Evolutionary conservation across 306 rosid genomes (phyloP).

Genomic region (Fragaria vesca): DNA sequence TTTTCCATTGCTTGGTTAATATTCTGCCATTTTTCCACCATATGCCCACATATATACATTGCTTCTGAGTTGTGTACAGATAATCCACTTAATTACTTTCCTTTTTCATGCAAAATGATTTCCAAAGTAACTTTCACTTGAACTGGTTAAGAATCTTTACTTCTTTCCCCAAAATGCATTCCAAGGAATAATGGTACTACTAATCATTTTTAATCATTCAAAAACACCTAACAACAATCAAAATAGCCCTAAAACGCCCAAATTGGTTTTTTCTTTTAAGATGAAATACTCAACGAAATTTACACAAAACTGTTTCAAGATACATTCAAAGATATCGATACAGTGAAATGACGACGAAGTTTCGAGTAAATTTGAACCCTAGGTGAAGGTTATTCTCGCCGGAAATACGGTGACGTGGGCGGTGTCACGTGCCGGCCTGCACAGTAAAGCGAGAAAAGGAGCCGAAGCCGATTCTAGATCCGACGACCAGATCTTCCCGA

Average conservation of each 20-base stretch:
- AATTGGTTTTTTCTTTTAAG: no score
- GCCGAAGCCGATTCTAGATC: conserved; percentile 41
- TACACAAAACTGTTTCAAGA: no score
- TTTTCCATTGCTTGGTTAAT: neutral
- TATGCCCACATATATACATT: neutral
- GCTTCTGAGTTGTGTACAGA: neutral
- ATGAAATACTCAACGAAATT: no score
- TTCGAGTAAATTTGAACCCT: neutral
- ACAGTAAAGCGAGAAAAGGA: conserved; percentile 50
- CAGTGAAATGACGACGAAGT: neutral
- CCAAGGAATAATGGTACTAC: neutral
- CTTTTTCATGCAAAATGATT: neutral
- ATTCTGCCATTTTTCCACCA: neutral
- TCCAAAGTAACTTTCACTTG: neutral
- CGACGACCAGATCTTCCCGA: conserved; percentile 51
- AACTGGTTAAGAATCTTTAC: neutral
- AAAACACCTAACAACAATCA: neutral
- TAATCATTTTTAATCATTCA: neutral
- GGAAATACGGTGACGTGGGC: conserved; percentile 1
- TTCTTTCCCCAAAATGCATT: neutral
- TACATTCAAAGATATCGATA: no score
- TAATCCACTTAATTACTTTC: neutral
- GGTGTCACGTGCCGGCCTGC: conserved; percentile 73
- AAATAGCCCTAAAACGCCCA: neutral
- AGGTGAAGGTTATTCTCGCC: no score